These are phyloP conservation scores for Leucosporidium creatinivorum DNA, from an alignment of 768 basidiomycete species.

Conservation along the genomic window DNA sequence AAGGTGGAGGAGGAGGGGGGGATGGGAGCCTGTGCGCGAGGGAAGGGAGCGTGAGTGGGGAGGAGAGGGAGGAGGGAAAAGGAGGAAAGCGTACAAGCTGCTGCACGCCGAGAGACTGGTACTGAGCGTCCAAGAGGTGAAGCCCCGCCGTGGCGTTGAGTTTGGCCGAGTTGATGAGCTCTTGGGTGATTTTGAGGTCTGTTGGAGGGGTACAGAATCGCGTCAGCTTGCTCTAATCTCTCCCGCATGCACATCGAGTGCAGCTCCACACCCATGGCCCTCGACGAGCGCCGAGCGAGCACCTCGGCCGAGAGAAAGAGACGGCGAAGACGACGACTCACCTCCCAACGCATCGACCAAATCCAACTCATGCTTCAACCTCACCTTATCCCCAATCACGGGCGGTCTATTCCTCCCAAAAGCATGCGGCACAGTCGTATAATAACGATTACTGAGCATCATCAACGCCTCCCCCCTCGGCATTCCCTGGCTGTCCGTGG, in stretches of 20 bases:
- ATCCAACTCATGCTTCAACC: background rate
- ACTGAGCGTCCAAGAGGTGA: background rate
- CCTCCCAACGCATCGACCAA: background rate
- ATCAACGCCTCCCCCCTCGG: background rate
- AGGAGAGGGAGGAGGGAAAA: no score
- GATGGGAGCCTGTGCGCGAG: no score
- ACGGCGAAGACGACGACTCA: background rate
- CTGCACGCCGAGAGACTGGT: background rate
- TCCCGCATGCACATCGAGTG: no score
- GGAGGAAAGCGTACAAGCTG: background rate
- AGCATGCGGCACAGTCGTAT: background rate
- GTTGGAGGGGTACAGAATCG: background rate
- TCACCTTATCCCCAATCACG: background rate
- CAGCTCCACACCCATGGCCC: no score
- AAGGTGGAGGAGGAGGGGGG: no score
- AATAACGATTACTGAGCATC: background rate
- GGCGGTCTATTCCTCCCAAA: background rate
- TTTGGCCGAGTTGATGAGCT: background rate
- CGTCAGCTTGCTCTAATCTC: background rate
- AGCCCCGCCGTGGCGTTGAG: background rate
- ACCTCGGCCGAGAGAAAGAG: background rate
- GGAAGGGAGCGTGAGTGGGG: no score
- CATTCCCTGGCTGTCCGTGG: background rate
- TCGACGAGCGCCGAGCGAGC: background rate
- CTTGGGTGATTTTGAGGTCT: conserved; percentile 1